Evolutionary conservation across 2,329 filamentous ascomycete genomes (phyloP).

Genomic region (Paramyrothecium roridum): DNA sequence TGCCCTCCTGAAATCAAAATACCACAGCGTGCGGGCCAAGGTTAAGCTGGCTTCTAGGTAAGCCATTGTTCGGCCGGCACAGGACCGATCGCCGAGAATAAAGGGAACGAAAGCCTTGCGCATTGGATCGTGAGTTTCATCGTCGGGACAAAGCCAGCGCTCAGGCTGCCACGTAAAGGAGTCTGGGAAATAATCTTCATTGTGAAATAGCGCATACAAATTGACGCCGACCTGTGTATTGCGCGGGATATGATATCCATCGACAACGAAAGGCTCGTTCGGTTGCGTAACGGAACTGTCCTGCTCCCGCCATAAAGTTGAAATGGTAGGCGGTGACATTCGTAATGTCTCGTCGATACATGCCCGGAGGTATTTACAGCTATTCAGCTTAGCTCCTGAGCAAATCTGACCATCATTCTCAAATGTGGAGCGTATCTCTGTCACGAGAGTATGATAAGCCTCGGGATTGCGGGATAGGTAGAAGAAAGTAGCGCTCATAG

Average conservation of each 20-base stretch:
- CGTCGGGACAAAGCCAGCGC: not conserved
- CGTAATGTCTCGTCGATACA: conserved; percentile 2
- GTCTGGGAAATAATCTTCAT: conserved; percentile 1
- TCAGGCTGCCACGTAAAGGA: not conserved
- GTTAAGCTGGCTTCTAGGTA: not conserved
- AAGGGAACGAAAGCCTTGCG: not conserved
- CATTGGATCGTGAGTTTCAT: not conserved
- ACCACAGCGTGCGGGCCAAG: not conserved
- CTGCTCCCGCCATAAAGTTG: not conserved
- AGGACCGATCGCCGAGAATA: not conserved
- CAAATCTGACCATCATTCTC: conserved; percentile 5
- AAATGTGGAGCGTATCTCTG: not conserved
- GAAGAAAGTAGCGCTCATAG: not conserved
- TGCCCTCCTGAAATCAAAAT: too few relatives aligned
- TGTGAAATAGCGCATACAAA: not conserved
- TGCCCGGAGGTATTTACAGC: conserved; percentile 1
- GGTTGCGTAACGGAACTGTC: not conserved
- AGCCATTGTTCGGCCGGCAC: not conserved
- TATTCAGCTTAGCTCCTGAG: not conserved
- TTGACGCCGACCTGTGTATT: not conserved
- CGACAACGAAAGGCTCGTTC: not conserved
- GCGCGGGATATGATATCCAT: not conserved
- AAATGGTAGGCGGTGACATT: not conserved
- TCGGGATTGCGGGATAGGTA: conserved; percentile 1
- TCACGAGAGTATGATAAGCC: not conserved